Percentiles rank a stretch among this genome's conserved stretches.
phyloP scores from a whole-genome alignment of 768 basidiomycete genomes.

The Rhizopogon vesiculosus region DNA sequence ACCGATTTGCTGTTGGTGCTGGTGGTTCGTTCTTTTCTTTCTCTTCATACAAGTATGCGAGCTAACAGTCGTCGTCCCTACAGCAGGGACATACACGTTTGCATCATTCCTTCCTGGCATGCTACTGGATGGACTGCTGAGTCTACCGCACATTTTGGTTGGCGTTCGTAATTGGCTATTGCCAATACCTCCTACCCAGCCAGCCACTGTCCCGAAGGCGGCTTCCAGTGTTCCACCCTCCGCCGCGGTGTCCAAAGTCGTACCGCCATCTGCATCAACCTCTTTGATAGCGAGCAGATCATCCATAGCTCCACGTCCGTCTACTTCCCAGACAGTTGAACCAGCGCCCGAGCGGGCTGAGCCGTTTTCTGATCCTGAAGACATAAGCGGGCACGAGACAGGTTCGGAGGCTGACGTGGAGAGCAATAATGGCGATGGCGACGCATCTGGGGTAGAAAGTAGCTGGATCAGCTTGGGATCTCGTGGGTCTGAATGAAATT shows the following conservation, averaged over 20 bases:
- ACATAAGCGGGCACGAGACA: conserved; percentile 30
- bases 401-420: conserved; percentile 68
- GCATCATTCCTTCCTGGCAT: conserved; percentile 67
- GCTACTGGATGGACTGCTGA: conserved; percentile 61
- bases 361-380: conserved; percentile 5
- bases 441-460: conserved; percentile 43
- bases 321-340: background rate
- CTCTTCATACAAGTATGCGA: background rate
- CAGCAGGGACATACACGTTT: conserved; percentile 64
- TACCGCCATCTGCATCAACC: background rate
- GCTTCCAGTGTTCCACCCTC: conserved; percentile 7
- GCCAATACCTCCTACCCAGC: conserved; percentile 40
- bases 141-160: conserved; percentile 61
- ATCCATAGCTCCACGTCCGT: background rate
- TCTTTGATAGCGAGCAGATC: background rate
- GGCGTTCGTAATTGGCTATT: conserved; percentile 58
- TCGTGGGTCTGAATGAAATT: conserved; percentile 15
- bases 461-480: conserved; percentile 67
- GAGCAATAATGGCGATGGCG: conserved; percentile 54
- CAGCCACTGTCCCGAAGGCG: conserved; percentile 21
- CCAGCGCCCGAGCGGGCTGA: conserved; percentile 6
- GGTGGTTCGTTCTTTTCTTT: conserved; percentile 51
- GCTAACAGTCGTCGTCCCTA: conserved; percentile 8
- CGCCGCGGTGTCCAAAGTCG: background rate
- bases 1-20: conserved; percentile 70